Conservation (phyloP, 2,329 filamentous ascomycete species). For the Botrytis squamosa region DNA sequence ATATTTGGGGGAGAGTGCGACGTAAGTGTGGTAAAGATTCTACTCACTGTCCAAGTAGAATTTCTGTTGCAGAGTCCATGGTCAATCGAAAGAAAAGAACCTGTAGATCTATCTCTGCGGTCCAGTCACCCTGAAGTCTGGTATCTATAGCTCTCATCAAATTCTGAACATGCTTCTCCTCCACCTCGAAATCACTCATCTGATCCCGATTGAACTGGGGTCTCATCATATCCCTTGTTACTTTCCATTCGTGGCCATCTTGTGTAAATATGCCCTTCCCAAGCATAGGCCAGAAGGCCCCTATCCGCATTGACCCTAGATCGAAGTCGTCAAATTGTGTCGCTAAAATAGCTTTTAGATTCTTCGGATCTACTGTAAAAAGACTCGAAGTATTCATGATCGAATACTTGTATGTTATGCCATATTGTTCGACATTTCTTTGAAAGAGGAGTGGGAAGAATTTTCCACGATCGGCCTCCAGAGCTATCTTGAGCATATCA, state of each 20-base stretch:
- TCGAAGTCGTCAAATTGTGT: constrained; percentile 53
- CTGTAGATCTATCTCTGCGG: constrained; percentile 54
- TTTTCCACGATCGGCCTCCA: background rate
- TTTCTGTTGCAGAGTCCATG: constrained; percentile 40
- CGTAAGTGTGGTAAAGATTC: constrained; percentile 22
- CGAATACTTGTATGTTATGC: background rate
- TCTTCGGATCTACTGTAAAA: constrained; percentile 45
- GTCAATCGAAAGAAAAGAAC: constrained; percentile 53
- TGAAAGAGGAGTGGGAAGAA: background rate
- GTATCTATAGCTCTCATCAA: constrained; percentile 43
- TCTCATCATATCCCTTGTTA: constrained; percentile 44
- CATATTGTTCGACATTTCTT: background rate
- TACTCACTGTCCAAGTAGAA: constrained; percentile 55
- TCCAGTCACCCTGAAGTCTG: constrained; percentile 16
- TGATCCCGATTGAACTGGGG: constrained; percentile 52
- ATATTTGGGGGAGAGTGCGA: background rate
- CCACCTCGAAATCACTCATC: constrained; percentile 63
- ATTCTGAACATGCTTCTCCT: constrained; percentile 48
- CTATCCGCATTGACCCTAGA: background rate
- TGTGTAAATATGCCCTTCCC: constrained; percentile 24
- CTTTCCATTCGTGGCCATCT: constrained; percentile 22
- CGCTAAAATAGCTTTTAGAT: constrained; percentile 54
- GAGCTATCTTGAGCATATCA: background rate
- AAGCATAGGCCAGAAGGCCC: constrained; percentile 20
- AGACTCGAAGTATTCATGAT: background rate